phyloP scores from a whole-genome alignment of 768 basidiomycete genomes.

The Dendrothele bispora region DNA sequence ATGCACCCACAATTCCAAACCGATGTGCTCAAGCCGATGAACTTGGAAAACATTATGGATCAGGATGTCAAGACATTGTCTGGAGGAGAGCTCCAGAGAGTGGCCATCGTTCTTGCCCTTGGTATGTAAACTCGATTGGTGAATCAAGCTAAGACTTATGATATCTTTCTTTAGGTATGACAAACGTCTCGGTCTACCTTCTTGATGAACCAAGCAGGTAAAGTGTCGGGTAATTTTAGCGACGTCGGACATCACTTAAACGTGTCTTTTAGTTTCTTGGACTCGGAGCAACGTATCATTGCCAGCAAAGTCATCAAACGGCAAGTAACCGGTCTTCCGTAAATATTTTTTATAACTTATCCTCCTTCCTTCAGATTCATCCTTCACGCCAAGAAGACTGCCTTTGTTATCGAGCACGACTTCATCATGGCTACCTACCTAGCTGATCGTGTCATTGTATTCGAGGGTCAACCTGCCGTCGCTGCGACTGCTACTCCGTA shows the following conservation, averaged over 20 bases:
- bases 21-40: slow-evolving; percentile 98
- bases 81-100: slow-evolving; percentile 97
- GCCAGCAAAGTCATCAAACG: slow-evolving; percentile 98
- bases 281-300: slow-evolving; percentile 99
- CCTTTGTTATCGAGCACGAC: slow-evolving; percentile 99
- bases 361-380: slow-evolving; percentile 68
- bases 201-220: slow-evolving; percentile 93
- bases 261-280: slow-evolving; percentile 86
- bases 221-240: slow-evolving; percentile 19
- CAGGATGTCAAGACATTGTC: slow-evolving; percentile 98
- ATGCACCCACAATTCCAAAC: slow-evolving; percentile 99
- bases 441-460: slow-evolving; percentile 95
- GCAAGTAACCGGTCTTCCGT: slow-evolving; percentile 31
- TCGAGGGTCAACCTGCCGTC: slow-evolving; percentile 84
- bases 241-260: slow-evolving; percentile 1
- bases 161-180: slow-evolving; percentile 47
- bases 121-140: slow-evolving; percentile 41
- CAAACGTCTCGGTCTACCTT: slow-evolving; percentile 85
- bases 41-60: slow-evolving; percentile 89
- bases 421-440: slow-evolving; percentile 99
- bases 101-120: slow-evolving; percentile 91
- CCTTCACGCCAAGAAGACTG: slow-evolving; percentile 95
- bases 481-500: slow-evolving; percentile 90
- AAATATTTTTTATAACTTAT: slow-evolving; percentile 2
- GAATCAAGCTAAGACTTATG: slow-evolving; percentile 9